These are phyloP conservation scores for Talaromyces borbonicus DNA, from an alignment of 495 filamentous ascomycete species.

Conservation along the genomic window DNA sequence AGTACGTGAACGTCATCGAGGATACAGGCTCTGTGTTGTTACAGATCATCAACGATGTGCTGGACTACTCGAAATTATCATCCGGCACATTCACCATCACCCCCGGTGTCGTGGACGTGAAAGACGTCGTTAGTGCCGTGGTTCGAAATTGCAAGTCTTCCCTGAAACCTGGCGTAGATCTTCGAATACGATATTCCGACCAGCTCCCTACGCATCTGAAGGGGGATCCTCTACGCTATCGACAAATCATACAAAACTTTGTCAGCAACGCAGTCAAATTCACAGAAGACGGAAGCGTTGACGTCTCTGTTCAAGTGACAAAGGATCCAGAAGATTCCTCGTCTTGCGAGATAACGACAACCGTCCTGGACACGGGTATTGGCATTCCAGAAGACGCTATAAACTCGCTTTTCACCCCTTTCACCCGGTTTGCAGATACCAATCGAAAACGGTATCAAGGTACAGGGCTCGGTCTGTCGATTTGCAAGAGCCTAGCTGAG, in stretches of 20 bases:
- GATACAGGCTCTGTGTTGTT: conserved; percentile 73
- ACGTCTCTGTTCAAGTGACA: conserved; percentile 43
- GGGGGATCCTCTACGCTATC: conserved; percentile 69
- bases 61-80: conserved; percentile 83
- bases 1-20: conserved; percentile 69
- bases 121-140: conserved; percentile 43
- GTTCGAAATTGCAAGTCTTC: conserved; percentile 43
- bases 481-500: conserved; percentile 70
- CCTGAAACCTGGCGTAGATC: conserved; percentile 47
- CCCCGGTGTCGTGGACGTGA: conserved; percentile 59
- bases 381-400: conserved; percentile 69
- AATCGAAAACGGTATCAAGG: conserved; percentile 69
- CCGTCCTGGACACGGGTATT: conserved; percentile 73
- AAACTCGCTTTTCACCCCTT: conserved; percentile 71
- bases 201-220: conserved; percentile 28
- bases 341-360: conserved; percentile 36
- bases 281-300: conserved; percentile 62
- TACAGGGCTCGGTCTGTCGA: conserved; percentile 72
- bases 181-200: conserved; percentile 40
- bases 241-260: conserved; percentile 78
- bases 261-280: conserved; percentile 89
- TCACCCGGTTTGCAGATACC: conserved; percentile 75
- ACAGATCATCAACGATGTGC: conserved; percentile 81
- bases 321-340: conserved; percentile 27
- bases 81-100: conserved; percentile 73